phyloP scores from a whole-genome alignment of 768 basidiomycete species.

The Termitomyces sp. region DNA sequence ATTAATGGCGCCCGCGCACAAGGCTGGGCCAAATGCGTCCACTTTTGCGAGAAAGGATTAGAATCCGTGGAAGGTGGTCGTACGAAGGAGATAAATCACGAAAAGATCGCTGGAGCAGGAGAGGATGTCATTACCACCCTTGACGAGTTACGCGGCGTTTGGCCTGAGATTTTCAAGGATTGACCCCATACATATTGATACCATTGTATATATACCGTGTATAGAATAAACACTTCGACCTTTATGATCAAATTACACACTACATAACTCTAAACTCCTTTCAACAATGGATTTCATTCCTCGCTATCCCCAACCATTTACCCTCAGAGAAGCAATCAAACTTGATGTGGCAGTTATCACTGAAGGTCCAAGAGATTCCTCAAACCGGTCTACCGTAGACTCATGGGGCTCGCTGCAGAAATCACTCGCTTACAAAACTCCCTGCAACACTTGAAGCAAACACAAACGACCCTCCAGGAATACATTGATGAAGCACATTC shows the following conservation, averaged over 20 bases:
- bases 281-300: constrained; percentile 60
- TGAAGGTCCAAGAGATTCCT: constrained; percentile 45
- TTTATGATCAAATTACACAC: background rate
- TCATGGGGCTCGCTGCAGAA: constrained; percentile 38
- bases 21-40: constrained; percentile 70
- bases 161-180: constrained; percentile 67
- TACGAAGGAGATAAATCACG: constrained; percentile 40
- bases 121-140: constrained; percentile 44
- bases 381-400: background rate
- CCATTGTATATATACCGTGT: constrained; percentile 4
- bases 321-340: constrained; percentile 52
- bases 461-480: constrained; percentile 53
- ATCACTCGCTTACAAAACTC: constrained; percentile 74
- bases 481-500: constrained; percentile 31
- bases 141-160: constrained; percentile 62
- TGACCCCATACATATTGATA: constrained; percentile 6
- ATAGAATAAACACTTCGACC: background rate
- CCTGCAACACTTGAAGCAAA: constrained; percentile 50
- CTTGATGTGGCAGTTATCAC: constrained; percentile 64
- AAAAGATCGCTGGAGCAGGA: constrained; percentile 25
- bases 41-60: constrained; percentile 68
- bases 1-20: constrained; percentile 57
- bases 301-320: constrained; percentile 70
- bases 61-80: constrained; percentile 60
- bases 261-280: background rate